A percentile compares a stretch with the other conserved stretches of the same genome.
These are phyloP conservation scores for Lachnellula cervina DNA, from an alignment of 2,329 filamentous ascomycete species.

Conservation along the genomic window DNA sequence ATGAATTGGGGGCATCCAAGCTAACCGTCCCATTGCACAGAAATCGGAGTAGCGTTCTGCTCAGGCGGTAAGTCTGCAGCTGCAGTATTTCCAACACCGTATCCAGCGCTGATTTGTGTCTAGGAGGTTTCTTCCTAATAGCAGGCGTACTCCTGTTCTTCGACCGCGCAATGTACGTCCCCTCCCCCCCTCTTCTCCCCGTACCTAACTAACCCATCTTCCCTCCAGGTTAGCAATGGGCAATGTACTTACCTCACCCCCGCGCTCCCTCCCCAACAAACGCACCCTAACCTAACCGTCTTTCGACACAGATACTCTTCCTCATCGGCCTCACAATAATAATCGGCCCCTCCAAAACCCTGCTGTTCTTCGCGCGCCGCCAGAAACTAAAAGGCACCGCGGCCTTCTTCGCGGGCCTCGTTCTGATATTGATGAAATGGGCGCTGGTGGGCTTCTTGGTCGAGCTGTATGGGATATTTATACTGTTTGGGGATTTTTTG, in stretches of 20 bases:
- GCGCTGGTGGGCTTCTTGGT: slow-evolving; percentile 85
- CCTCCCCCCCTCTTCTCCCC: slow-evolving; percentile 1
- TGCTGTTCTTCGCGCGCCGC: slow-evolving; percentile 87
- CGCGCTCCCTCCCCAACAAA: slow-evolving; percentile 40
- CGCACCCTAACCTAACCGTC: slow-evolving; percentile 5
- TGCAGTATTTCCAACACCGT: slow-evolving; percentile 6
- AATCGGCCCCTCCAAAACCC: slow-evolving; percentile 86
- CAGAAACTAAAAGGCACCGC: slow-evolving; percentile 90
- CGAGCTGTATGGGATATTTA: slow-evolving; percentile 87
- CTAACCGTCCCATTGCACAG: slow-evolving; percentile 45
- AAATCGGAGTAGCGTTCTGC: slow-evolving; percentile 96
- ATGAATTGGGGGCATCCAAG: slow-evolving; percentile 8
- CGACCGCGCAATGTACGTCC: slow-evolving; percentile 82
- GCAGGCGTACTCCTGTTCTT: slow-evolving; percentile 96
- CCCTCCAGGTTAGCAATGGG: slow-evolving; percentile 85
- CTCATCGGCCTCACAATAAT: slow-evolving; percentile 93
- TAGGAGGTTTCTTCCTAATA: slow-evolving; percentile 91
- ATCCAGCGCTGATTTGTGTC: slow-evolving; percentile 11
- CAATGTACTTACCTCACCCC: slow-evolving; percentile 44
- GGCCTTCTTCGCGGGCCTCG: slow-evolving; percentile 78
- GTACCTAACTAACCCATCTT: slow-evolving; percentile 2
- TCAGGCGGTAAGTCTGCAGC: slow-evolving; percentile 74
- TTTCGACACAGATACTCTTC: slow-evolving; percentile 74
- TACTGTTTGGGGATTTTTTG: slow-evolving; percentile 94
- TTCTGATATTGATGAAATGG: slow-evolving; percentile 85